Percentiles rank a stretch among this genome's conserved stretches.
These are phyloP conservation scores for Hymenoscyphus infarciens DNA, from an alignment of 2,329 filamentous ascomycete species.

Conservation along the genomic window DNA sequence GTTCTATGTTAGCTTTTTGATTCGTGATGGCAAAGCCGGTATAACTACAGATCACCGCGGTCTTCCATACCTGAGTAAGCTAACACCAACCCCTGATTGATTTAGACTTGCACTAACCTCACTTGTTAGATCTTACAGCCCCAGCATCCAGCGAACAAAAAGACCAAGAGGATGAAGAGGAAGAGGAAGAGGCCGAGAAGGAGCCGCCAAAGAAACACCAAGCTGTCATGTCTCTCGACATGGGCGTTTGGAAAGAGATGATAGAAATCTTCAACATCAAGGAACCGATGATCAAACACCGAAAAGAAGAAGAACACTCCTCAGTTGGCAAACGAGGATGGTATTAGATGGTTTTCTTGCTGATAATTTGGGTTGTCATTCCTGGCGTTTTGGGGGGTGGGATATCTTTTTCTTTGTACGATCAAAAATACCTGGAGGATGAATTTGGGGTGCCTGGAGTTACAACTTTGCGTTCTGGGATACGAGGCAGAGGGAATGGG, in stretches of 20 bases:
- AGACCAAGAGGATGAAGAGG: slow-evolving; percentile 12
- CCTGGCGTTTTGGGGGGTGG: neutral
- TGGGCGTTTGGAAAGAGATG: slow-evolving; percentile 75
- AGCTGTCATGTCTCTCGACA: slow-evolving; percentile 84
- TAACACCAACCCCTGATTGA: neutral
- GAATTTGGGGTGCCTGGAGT: neutral
- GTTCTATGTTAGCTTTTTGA: slow-evolving; percentile 93
- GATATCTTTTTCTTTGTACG: neutral
- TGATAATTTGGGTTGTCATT: neutral
- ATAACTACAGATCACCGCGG: slow-evolving; percentile 70
- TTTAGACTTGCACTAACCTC: slow-evolving; percentile 36
- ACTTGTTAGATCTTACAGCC: slow-evolving; percentile 43
- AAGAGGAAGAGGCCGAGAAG: neutral
- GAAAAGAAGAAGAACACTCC: slow-evolving; percentile 48
- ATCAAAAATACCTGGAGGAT: neutral
- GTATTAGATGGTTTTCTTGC: slow-evolving; percentile 21
- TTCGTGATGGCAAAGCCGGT: slow-evolving; percentile 76
- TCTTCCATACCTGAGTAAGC: slow-evolving; percentile 77
- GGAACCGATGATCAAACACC: slow-evolving; percentile 81
- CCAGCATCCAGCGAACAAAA: slow-evolving; percentile 37
- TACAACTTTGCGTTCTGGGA: neutral
- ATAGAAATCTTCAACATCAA: slow-evolving; percentile 72
- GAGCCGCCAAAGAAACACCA: slow-evolving; percentile 59
- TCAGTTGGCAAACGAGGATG: slow-evolving; percentile 31
- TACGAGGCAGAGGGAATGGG: neutral